These are phyloP conservation scores for Brassica carinata DNA, from an alignment of 345 rosid species.

Conservation along the genomic window DNA sequence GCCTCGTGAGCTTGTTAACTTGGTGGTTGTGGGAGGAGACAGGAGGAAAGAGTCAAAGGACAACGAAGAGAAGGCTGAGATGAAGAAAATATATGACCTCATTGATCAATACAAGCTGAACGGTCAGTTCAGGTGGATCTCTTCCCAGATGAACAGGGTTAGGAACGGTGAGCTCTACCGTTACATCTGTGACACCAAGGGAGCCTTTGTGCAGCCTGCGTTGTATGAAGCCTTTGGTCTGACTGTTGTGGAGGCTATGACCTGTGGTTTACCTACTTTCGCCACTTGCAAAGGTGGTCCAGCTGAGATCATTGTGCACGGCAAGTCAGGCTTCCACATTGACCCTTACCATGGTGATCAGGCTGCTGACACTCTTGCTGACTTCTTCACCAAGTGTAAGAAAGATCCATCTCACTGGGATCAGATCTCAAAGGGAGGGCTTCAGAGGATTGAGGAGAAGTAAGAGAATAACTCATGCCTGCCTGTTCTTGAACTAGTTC, in stretches of 20 bases:
- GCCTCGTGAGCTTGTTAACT: slow-evolving; percentile 76
- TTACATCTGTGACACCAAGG: slow-evolving; percentile 78
- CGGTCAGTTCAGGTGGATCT: slow-evolving; percentile 90
- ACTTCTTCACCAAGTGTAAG: slow-evolving; percentile 74
- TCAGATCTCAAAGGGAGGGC: slow-evolving; percentile 69
- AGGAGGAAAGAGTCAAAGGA: slow-evolving; percentile 91
- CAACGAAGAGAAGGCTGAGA: slow-evolving; percentile 87
- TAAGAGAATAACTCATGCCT: slow-evolving; percentile 29
- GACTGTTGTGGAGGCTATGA: slow-evolving; percentile 97
- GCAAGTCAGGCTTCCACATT: slow-evolving; percentile 82
- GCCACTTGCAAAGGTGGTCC: slow-evolving; percentile 98
- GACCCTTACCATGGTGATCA: slow-evolving; percentile 93
- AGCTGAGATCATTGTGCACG: slow-evolving; percentile 89
- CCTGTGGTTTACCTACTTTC: slow-evolving; percentile 93
- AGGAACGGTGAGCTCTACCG: slow-evolving; percentile 97
- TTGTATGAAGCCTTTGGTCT: slow-evolving; percentile 97
- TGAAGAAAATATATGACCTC: slow-evolving; percentile 75
- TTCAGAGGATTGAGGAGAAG: slow-evolving; percentile 88
- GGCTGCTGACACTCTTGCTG: slow-evolving; percentile 68
- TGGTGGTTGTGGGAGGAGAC: slow-evolving; percentile 91
- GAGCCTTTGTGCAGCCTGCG: slow-evolving; percentile 84
- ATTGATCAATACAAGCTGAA: slow-evolving; percentile 67
- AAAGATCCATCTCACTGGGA: slow-evolving; percentile 73
- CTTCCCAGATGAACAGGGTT: slow-evolving; percentile 84
- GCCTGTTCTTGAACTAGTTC: not conserved